Conservation (phyloP, 2,329 filamentous ascomycete genomes). For the Phoma sp. region DNA sequence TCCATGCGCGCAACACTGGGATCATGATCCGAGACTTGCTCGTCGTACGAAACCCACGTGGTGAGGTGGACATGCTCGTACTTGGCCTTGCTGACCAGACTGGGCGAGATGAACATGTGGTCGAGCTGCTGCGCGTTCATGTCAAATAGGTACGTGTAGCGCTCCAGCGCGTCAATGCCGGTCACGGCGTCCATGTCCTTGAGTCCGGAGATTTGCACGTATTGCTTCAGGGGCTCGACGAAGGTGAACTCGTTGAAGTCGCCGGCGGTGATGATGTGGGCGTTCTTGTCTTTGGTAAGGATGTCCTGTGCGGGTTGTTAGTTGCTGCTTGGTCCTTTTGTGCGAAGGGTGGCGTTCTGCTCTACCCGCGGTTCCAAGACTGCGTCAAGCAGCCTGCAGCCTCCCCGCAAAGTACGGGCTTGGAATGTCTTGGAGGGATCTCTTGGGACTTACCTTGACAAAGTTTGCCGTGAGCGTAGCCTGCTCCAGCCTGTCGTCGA, state of each 20-base stretch:
- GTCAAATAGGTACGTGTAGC: conserved; percentile 75
- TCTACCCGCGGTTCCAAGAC: conserved; percentile 12
- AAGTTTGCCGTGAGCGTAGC: conserved; percentile 62
- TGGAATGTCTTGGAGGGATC: conserved; percentile 3
- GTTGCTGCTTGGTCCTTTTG: conserved; percentile 38
- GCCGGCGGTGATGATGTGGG: conserved; percentile 66
- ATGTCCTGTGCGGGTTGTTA: conserved; percentile 50
- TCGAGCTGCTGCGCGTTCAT: conserved; percentile 74
- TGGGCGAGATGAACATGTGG: conserved; percentile 70
- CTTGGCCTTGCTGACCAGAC: conserved; percentile 53
- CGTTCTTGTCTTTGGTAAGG: conserved; percentile 61
- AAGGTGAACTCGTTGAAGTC: conserved; percentile 78
- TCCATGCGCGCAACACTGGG: conserved; percentile 69
- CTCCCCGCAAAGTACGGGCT: conserved; percentile 18
- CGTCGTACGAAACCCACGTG: conserved; percentile 63
- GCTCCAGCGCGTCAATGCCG: conserved; percentile 60
- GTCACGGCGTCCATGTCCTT: conserved; percentile 67
- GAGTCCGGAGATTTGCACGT: conserved; percentile 61
- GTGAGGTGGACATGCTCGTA: conserved; percentile 76
- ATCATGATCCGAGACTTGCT: conserved; percentile 71
- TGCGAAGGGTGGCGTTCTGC: conserved; percentile 24
- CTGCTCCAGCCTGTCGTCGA: conserved; percentile 64
- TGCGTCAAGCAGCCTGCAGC: conserved; percentile 23
- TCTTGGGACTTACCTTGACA: conserved; percentile 37
- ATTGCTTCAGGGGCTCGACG: conserved; percentile 64